Base-by-base conservation (phyloP, 176 grass and related monocot species). In the Chrysopogon serrulatus region DNA sequence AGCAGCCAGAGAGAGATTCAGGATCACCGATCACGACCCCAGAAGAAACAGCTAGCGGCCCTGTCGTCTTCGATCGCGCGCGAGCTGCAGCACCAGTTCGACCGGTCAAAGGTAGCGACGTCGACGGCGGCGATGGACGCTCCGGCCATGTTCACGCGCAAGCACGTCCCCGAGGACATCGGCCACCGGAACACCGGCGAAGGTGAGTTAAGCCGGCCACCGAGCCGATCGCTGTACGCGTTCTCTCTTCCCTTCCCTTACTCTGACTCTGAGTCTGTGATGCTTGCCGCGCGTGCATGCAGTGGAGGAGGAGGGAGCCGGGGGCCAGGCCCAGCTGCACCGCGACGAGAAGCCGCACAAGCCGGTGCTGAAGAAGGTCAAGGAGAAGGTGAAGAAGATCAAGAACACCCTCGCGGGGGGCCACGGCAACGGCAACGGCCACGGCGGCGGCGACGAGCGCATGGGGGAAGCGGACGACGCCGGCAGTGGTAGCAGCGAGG, bases 321-420 rank as follows among this genome's bases (percentile, higher is more conserved):
- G 83, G 1, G 83, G 65, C 0, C 88, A 90, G 35, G 71, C 48
- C 16, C 88, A 95, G 61, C 82, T 92, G 85, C 90, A 90, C 57
- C 87, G 90, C 2, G 88, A 92, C 16, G 88, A 93, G 51, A 90
- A 98, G 57, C 69, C 81, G 76, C 77, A 89, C 77, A 90, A 83
- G 73, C 89, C 77, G 57, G 87, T 98, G 61, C 24, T 94, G 68
- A 84, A 56, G 73, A 95, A 98, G 87, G 88, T 98, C 18, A 98
- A 95, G 85, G 92, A 95, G 5, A 95, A 93, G 88, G 93, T 98
- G 70, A 95, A 95, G 74, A 95, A 87, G 89, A 83, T 98, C 43
- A 94, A 95, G 89, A 84, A 79, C 44, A 89, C 81, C 56, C 78
- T 99, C 76, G 64, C 66, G n/a, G n/a, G n/a, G n/a, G n/a, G n/a